Evolutionary conservation across 805 yeast genomes (phyloP), one percentile per base, ranked within the genome.

Genomic region (Jamesozyma hellenica): DNA sequence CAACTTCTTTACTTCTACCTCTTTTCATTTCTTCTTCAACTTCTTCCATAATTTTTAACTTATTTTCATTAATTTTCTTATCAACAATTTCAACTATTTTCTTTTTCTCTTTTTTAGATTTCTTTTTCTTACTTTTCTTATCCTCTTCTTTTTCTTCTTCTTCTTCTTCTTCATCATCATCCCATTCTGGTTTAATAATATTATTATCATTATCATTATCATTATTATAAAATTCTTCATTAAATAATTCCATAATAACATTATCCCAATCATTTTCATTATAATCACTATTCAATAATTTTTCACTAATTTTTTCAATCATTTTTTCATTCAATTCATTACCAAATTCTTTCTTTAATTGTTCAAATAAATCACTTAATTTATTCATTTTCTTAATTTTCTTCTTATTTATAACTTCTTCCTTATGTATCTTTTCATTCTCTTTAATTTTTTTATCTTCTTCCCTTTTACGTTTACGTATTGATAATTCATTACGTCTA

Each of bases 191-290:
- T 49, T 78, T 80, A n/a, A n/a, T n/a, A n/a, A n/a, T n/a, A n/a
- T n/a, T n/a, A n/a, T 21, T 21, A 6, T 8, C 23, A 21, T 8
- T 21, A 5, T 21, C 23, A 16, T 31, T 42, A 8, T 54, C 60
- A 13, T 70, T 77, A n/a, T 67, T 68, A 51, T 88, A 87, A 56
- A 73, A 88, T 42, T 79, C 85, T 36, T 88, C 95, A 54, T 86
- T 75, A 58, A 92, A 92, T 26, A 90, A 75, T 55, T 82, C 82
- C 35, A 81, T 75, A 79, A 92, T 78, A 45, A 84, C 77, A 42
- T 61, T 65, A 59, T 92, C 97, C 97, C 97, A 92, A 45, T 85
- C 94, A 21, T 79, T 74, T 52, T 82, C 86, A 49, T 84, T 86
- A 58, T 85, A 92, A 55, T 92, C 97, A 37, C 82, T 94, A 32